Evolutionary conservation across 768 basidiomycete genomes (phyloP).

Genomic region (Boletus subcaerulescens): DNA sequence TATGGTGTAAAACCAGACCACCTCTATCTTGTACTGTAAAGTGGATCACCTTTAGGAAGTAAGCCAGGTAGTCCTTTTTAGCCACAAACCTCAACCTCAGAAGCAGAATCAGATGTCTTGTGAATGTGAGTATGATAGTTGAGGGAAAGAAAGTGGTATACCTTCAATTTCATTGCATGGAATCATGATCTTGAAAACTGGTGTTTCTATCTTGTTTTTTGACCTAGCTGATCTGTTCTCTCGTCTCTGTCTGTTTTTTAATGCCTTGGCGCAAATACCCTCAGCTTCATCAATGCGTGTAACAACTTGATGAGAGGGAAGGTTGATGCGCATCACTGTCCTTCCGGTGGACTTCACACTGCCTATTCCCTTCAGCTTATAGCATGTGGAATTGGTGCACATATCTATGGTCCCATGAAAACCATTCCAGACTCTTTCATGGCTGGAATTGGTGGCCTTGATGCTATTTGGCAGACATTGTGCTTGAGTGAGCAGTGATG

Average conservation of each 20-base stretch:
- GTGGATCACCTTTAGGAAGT: neutral
- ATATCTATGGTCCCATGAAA: neutral
- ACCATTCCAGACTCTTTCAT: neutral
- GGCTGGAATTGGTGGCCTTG: neutral
- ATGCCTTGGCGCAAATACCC: neutral
- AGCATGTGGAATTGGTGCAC: conserved; percentile 1
- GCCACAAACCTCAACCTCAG: neutral
- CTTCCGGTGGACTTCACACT: neutral
- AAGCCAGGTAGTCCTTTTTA: neutral
- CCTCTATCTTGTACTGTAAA: neutral
- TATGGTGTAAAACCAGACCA: neutral
- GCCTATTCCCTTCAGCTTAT: conserved; percentile 2
- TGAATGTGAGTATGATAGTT: no score
- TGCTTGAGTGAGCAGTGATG: neutral
- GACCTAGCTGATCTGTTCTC: neutral
- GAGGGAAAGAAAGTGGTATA: no score
- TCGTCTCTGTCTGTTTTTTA: neutral
- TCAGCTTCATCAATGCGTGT: conserved; percentile 5
- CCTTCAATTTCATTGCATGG: neutral
- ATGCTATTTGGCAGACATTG: conserved; percentile 6
- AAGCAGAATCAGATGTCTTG: neutral
- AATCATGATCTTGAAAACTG: no score
- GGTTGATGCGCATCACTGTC: conserved; percentile 5
- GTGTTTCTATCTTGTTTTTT: neutral
- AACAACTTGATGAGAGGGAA: neutral